Conservation (phyloP, 2,329 filamentous ascomycete genomes). For the Erysiphe pulchra region DNA sequence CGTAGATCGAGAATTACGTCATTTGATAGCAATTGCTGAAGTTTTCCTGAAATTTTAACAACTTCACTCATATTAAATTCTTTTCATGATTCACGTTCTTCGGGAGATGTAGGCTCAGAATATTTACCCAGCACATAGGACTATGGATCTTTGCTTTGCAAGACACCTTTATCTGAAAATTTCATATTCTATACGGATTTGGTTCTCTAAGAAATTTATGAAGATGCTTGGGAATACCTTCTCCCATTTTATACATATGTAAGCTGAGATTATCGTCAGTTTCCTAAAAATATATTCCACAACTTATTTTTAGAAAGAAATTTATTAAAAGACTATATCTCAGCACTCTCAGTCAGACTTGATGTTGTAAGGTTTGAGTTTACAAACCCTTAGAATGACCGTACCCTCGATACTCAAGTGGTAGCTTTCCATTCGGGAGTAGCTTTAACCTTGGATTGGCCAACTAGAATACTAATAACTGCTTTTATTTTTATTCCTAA, state of each 20-base stretch:
- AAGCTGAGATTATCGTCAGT: no score
- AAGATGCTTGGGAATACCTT: not conserved
- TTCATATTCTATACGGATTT: not conserved
- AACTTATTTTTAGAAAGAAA: no score
- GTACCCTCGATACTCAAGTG: no score
- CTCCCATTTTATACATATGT: not conserved
- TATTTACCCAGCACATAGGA: not conserved
- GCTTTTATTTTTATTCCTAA: no score
- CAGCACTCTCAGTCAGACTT: no score
- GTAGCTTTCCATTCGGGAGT: no score
- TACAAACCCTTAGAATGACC: no score
- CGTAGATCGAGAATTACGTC: not conserved
- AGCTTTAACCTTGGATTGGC: no score
- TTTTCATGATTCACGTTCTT: not conserved
- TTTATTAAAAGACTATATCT: no score
- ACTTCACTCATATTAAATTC: not conserved
- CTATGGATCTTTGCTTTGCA: not conserved
- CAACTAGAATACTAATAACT: no score
- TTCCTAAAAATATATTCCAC: no score
- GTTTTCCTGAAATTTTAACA: not conserved
- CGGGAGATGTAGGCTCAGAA: not conserved
- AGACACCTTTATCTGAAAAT: not conserved
- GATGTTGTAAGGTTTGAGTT: no score
- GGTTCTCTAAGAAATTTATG: not conserved
- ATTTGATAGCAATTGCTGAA: not conserved